A percentile compares a stretch with the other conserved stretches of the same genome.
Conservation (phyloP, 805 yeast species). For the Spathaspora sp. region DNA sequence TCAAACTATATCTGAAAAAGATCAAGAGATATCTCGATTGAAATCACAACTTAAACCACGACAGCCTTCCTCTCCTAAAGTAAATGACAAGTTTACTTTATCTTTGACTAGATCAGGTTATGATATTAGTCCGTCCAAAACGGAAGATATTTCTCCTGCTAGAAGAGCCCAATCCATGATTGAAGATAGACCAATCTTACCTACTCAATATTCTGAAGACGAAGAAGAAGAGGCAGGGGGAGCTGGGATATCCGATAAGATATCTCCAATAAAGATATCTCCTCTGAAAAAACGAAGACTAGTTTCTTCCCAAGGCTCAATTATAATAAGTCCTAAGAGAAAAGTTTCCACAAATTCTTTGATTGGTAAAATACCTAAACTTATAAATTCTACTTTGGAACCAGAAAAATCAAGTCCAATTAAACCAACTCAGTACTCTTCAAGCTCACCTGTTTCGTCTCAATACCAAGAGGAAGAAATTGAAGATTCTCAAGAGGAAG, state of each 20-base stretch:
- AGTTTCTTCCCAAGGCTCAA: not conserved
- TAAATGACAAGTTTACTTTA: not conserved
- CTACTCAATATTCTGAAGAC: slow-evolving; percentile 25
- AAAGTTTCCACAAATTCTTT: not conserved
- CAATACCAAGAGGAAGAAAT: slow-evolving; percentile 7
- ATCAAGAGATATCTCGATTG: not conserved
- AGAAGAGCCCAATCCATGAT: slow-evolving; percentile 1
- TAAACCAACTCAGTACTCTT: slow-evolving; percentile 7
- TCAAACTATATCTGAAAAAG: not conserved
- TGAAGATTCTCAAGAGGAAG: slow-evolving; percentile 15
- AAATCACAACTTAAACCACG: not conserved
- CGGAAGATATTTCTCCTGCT: not conserved
- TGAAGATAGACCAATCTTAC: slow-evolving; percentile 7
- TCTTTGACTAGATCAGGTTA: not conserved
- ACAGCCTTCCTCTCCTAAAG: not conserved
- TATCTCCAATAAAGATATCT: slow-evolving; percentile 3
- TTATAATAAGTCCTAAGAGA: not conserved
- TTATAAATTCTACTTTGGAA: not conserved
- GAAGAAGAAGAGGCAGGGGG: slow-evolving; percentile 6
- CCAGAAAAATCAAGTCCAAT: slow-evolving; percentile 1
- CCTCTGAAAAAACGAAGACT: not conserved
- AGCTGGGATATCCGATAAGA: not conserved
- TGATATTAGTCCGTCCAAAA: not conserved
- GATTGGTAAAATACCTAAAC: not conserved
- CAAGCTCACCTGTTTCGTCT: not conserved